Evolutionary conservation across 257 asterid species (phyloP), one percentile per base, ranked within the genome.

Genomic region (Leonotis leonurus): DNA sequence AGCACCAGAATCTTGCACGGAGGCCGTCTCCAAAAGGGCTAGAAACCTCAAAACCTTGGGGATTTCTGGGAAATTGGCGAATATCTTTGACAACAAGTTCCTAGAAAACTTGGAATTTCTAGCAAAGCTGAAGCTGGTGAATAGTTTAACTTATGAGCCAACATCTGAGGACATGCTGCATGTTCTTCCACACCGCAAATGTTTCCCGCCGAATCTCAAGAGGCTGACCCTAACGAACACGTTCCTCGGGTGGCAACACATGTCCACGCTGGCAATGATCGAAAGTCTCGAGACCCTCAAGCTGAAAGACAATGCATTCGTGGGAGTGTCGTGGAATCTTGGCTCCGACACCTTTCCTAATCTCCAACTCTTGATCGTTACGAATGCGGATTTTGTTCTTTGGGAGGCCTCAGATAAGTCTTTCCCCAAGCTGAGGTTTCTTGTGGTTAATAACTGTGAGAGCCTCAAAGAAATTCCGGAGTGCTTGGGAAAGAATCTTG

Each of bases 221-320:
- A 70, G 45, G 33, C 67, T 82, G 21, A 75, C 77, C 0, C 20
- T 79, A 14, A 29, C 61, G 1, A 66, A 24, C 0, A 70, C 84
- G 0, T 2, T 2, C 55, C 56, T 80, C 26, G 49, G 56, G 0
- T 80, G 86, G 86, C 3, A 8, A 2, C 27, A 66, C 7, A 72
- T 80, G 77, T 37, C 65, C 4, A 64, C 25, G 13, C 8, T 80
- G 40, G 77, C 64, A 8, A 36, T 7, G 29, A 37, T 80, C 20
- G 41, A 10, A 1, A 29, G 18, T 1, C 81, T 77, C 0, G 56
- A 68, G 73, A 73, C 61, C 4, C 77, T 80, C 14, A 80, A 74
- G 52, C 8, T 81, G 64, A 73, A 75, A 60, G 63, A 77, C 41
- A 60, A 57, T 21, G 77, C 83, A 9, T 72, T 77, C n/a, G 9